Percentiles rank a stretch among this genome's conserved stretches.
Evolutionary conservation across 768 basidiomycete genomes (phyloP).

Genomic region (Rhizopogon salebrosus): DNA sequence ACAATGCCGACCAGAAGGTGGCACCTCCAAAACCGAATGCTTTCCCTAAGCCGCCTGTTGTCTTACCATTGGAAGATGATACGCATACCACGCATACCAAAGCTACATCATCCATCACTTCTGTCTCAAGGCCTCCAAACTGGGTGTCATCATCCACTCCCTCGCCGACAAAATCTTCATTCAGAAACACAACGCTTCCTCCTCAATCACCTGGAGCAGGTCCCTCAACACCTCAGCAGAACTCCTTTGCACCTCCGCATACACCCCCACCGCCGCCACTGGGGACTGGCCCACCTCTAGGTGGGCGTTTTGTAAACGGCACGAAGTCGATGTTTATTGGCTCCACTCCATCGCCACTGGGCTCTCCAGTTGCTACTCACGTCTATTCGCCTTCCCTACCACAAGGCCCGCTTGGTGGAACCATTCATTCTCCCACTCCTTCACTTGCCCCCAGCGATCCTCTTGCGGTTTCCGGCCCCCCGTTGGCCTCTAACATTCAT

Average conservation of each 20-base stretch:
- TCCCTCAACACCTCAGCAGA: slow-evolving; percentile 36
- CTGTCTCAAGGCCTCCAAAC: slow-evolving; percentile 15
- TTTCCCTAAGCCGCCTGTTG: slow-evolving; percentile 53
- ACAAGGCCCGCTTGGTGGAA: slow-evolving; percentile 15
- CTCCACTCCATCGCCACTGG: slow-evolving; percentile 33
- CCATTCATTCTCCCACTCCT: slow-evolving; percentile 5
- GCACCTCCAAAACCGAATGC: slow-evolving; percentile 41
- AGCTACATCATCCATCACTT: slow-evolving; percentile 15
- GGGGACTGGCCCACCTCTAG: slow-evolving; percentile 46
- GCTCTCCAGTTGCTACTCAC: slow-evolving; percentile 29
- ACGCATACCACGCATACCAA: slow-evolving; percentile 24
- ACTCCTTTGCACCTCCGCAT: slow-evolving; percentile 22
- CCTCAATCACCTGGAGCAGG: slow-evolving; percentile 53
- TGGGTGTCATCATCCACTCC: slow-evolving; percentile 15
- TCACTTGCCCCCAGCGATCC: slow-evolving; percentile 10
- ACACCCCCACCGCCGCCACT: slow-evolving; percentile 13
- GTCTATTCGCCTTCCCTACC: slow-evolving; percentile 28
- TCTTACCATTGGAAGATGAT: slow-evolving; percentile 64
- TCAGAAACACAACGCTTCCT: slow-evolving; percentile 26
- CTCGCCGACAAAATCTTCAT: slow-evolving; percentile 15
- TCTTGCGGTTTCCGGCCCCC: slow-evolving; percentile 12
- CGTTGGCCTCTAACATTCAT: slow-evolving; percentile 1
- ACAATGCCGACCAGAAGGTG: slow-evolving; percentile 58
- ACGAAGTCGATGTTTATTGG: slow-evolving; percentile 80
- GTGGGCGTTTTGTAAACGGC: slow-evolving; percentile 66